Base-by-base conservation (phyloP, 1,139 yeast genomes). In the Lizanozyma gosingica region DNA sequence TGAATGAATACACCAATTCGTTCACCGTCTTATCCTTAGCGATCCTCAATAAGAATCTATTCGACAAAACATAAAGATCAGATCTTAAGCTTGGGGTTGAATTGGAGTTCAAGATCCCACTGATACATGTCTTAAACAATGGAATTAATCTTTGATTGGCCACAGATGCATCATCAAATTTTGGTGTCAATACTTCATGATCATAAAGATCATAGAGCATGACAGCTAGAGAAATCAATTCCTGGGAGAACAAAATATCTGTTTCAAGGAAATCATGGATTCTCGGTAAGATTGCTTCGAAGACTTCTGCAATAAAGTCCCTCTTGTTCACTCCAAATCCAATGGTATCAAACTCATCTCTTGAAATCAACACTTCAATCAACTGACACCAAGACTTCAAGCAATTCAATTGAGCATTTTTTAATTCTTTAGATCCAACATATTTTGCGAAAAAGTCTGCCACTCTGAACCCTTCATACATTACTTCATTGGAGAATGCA, bases 361-460 rank as follows among this genome's bases (percentile, higher is more conserved):
- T 92, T 15, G 78, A 69, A 4, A 85, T 78, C 38, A 87, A 60
- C 3, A 87, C 78, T 46, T 86, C 85, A 33, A 86, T 79, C 40
- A 88, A 60, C 49, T 82, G 83, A 32, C 83, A 80, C 97, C 97
- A 90, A 0, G 94, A 76, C 51, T 80, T 84, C 22, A 90, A 62
- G 43, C 82, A 78, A 6, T 72, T 64, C 37, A 82, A 63, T 47
- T 84, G 94, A 3, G 70, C 64, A 1, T 66, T 57, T 42, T 73
- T 70, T 49, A 78, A 71, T 35, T 67, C 66, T 33, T 66, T 64
- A 33, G 64, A 64, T 11, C 76, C 61, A 15, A 77, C 51, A 36
- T 65, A 65, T 46, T 71, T 73, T 1, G 66, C 62, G 32, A 76
- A 50, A 43, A 70, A 67, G 14, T 61, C 63, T 34, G 63, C 53